Conservation (phyloP, 163 green algal genomes). For the Chlorella variabilis region DNA sequence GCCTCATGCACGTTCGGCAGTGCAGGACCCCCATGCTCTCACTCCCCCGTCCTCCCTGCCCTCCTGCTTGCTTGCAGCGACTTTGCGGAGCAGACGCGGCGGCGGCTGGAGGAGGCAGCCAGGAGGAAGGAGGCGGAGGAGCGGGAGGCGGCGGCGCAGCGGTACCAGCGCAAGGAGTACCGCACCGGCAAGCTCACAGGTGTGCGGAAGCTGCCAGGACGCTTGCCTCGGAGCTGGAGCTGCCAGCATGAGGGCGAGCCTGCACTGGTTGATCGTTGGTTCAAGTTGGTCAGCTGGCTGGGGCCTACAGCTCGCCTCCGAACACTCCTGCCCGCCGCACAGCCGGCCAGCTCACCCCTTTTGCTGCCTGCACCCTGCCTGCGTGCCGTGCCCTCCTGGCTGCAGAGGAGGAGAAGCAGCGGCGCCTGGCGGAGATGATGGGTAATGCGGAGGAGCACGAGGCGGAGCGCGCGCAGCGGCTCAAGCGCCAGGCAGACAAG, state of each 20-base stretch:
- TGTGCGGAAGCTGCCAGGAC: background rate
- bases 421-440: constrained; percentile 81
- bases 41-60: background rate
- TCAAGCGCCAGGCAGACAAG: constrained; percentile 55
- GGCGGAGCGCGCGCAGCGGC: constrained; percentile 51
- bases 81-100: constrained; percentile 60
- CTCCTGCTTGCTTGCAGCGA: constrained; percentile 31
- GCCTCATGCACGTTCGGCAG: no score
- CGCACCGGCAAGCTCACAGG: constrained; percentile 65
- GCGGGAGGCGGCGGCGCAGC: constrained; percentile 55
- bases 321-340: no score
- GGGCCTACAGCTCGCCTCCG: no score
- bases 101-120: constrained; percentile 71
- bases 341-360: no score
- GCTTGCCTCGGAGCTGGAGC: background rate
- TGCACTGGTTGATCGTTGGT: no score
- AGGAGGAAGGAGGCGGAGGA: constrained; percentile 64
- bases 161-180: constrained; percentile 51
- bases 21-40: background rate
- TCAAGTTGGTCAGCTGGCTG: no score
- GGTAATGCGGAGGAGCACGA: constrained; percentile 79
- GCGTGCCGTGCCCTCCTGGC: no score
- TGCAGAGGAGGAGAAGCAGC: constrained; percentile 59
- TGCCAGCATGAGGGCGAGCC: background rate
- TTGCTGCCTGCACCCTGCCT: no score